Percentiles rank a stretch among this genome's conserved stretches.
Evolutionary conservation across 2,329 filamentous ascomycete species (phyloP).

Genomic region (Venturia asperata): DNA sequence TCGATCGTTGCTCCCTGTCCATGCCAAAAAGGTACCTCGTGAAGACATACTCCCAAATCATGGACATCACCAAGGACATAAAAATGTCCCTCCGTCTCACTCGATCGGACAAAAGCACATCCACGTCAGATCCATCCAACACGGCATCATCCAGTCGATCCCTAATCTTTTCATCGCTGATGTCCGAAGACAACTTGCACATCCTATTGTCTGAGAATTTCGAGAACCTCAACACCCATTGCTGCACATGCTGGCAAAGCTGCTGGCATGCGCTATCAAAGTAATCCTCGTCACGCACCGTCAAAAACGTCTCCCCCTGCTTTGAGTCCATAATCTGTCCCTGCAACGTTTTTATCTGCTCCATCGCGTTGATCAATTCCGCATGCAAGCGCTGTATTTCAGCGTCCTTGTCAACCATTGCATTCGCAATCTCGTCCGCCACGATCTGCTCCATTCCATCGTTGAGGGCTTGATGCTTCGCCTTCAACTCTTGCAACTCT

Average conservation of each 20-base stretch:
- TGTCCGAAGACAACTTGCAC: constrained; percentile 73
- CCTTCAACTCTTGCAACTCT: constrained; percentile 62
- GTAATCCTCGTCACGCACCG: constrained; percentile 81
- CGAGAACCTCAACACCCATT: constrained; percentile 96
- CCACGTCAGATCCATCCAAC: constrained; percentile 88
- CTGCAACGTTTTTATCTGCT: constrained; percentile 54
- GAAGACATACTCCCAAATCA: constrained; percentile 99
- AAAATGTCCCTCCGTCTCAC: constrained; percentile 87
- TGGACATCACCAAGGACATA: constrained; percentile 98
- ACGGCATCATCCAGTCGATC: constrained; percentile 91
- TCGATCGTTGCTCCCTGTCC: constrained; percentile 95
- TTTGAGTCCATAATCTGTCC: constrained; percentile 51
- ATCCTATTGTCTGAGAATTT: constrained; percentile 92
- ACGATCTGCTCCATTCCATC: constrained; percentile 57
- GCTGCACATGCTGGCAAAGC: constrained; percentile 90
- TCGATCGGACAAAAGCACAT: constrained; percentile 78
- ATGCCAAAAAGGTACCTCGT: constrained; percentile 97
- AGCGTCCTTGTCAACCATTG: constrained; percentile 71
- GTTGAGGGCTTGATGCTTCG: constrained; percentile 55
- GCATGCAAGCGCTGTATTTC: constrained; percentile 72
- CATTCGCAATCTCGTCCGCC: constrained; percentile 53
- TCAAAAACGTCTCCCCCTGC: constrained; percentile 66
- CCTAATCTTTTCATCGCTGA: constrained; percentile 87
- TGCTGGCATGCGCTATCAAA: constrained; percentile 92
- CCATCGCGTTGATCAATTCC: constrained; percentile 66